Base-by-base conservation (phyloP, 2,329 filamentous ascomycete genomes). In the Lachnellula suecica region DNA sequence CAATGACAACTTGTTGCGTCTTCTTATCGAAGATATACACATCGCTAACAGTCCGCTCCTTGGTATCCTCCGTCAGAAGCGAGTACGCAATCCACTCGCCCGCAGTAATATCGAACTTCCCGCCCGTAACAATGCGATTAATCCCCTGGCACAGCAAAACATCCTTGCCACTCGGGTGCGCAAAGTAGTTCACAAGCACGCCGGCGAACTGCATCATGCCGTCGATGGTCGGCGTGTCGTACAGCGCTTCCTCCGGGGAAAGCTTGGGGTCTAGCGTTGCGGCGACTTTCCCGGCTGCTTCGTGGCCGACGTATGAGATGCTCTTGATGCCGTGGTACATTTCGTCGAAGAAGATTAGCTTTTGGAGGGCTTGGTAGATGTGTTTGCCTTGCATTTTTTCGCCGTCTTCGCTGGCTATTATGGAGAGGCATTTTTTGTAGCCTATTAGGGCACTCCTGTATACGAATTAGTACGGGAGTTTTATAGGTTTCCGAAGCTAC, bases 281-380 rank as follows among this genome's bases (percentile, higher is more conserved):
- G 10, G 43, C 25, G 2, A 60, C 51, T 2, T 49, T 45, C 2
- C 66, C 70, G 1, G 69, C 70, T 4, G 64, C 66, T 37, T 69
- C 62, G 25, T 59, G 59, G 5, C 59, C 63, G 4, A 47, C 45
- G 9, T 64, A 61, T 2, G 67, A 65, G 1, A 74, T 49, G 17
- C 61, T 52, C 11, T 50, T 46, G 4, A 74, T 51, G 1, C 70
- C 68, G 0, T 55, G 65, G 54, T 69, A 74, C 2, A 56, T 10
- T 4, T 60, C 52, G 1, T 53, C 57, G 53, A 71, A 74, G 44
- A 70, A 62, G 15, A 74, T 68, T 13, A 74, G 60, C 0, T 66
- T 59, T 0, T 56, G 50, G 52, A 75, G 72, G 2, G 64, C 61
- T 13, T 60, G 58, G 59, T 77, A 77, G 10, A 76, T 66, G 53